Evolutionary conservation across 495 filamentous ascomycete species (phyloP), one percentile per base, ranked within the genome.

Genomic region (Aspergillus bridgeri): DNA sequence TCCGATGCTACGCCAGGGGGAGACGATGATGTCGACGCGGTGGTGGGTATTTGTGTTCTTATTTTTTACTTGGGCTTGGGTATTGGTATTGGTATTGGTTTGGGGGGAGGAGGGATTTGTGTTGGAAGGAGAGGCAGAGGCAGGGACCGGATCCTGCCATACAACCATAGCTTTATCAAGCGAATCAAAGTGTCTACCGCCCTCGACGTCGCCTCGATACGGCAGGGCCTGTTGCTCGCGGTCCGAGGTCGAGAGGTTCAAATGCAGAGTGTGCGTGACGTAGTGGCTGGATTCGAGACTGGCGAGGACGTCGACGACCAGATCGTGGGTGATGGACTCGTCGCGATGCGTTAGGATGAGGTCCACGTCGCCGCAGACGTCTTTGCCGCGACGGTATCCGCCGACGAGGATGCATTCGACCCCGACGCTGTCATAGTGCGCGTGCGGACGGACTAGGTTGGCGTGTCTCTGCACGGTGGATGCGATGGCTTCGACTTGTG

Each of bases 141-240:
- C 89, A 5, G 69, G n/a, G 11, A 38, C 3, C 0, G 87, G 86
- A 61, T 92, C 83, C 65, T 95, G 93, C 94, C 94, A 99, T 0
- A 97, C 90, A 0, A 97, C 85, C 45, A 97, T 74, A 7, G 91
- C 91, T 68, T 97, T 96, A 68, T 98, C 92, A 2, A 99, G 76
- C 0, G 83, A 86, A 65, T 98, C 93, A 58, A 94, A 96, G 27
- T 78, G 72, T 15, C 61, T 56, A 4, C 54, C 61, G 9, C 33
- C 33, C 0, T 38, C 33, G 9, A 48, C 38, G 50, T 46, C 27
- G 9, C 79, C 75, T 3, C 68, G 72, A 58, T 76, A 83, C 0
- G 84, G 81, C 0, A 86, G 70, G 0, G 92, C 86, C 51, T 79
- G 76, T 66, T 97, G 92, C 8, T 84, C 83, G 19, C 91, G 82